A percentile compares a stretch with the other conserved stretches of the same genome.
These are phyloP conservation scores for Fraxinus anomala DNA, from an alignment of 257 asterid genomes.

Conservation along the genomic window DNA sequence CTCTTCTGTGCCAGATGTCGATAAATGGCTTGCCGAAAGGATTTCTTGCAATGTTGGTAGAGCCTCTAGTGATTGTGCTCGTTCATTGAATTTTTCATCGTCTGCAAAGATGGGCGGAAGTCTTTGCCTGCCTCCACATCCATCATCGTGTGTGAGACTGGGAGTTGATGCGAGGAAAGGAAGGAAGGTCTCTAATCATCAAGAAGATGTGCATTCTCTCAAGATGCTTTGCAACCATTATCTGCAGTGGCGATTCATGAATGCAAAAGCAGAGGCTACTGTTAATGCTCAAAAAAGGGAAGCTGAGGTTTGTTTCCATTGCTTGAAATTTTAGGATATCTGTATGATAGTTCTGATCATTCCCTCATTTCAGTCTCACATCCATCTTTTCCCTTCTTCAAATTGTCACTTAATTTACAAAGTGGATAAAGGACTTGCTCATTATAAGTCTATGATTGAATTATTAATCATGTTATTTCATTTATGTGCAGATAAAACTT, in stretches of 20 bases:
- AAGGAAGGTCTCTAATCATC: constrained; percentile 42
- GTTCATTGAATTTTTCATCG: constrained; percentile 58
- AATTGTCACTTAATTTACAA: not conserved
- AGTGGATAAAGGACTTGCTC: not conserved
- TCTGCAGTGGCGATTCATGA: constrained; percentile 67
- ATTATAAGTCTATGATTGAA: not conserved
- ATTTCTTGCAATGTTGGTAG: constrained; percentile 30
- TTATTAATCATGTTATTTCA: constrained; percentile 3
- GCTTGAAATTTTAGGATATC: not conserved
- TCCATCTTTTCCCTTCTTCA: not conserved
- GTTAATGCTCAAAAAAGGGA: constrained; percentile 49
- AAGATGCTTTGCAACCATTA: constrained; percentile 59
- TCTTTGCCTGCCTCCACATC: constrained; percentile 68
- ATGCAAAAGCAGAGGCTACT: constrained; percentile 70
- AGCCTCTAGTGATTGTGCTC: constrained; percentile 41
- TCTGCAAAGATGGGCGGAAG: constrained; percentile 44
- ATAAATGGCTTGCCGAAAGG: constrained; percentile 52
- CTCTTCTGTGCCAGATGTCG: constrained; percentile 61
- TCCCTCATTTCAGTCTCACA: not conserved
- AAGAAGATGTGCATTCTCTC: constrained; percentile 67
- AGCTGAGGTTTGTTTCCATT: constrained; percentile 51
- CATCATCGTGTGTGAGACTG: constrained; percentile 41
- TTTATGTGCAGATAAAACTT: constrained; percentile 45
- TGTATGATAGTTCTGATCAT: not conserved
- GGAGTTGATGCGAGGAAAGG: constrained; percentile 59